These are phyloP conservation scores for Torulaspora indica DNA, from an alignment of 805 yeast genomes.

Conservation along the genomic window DNA sequence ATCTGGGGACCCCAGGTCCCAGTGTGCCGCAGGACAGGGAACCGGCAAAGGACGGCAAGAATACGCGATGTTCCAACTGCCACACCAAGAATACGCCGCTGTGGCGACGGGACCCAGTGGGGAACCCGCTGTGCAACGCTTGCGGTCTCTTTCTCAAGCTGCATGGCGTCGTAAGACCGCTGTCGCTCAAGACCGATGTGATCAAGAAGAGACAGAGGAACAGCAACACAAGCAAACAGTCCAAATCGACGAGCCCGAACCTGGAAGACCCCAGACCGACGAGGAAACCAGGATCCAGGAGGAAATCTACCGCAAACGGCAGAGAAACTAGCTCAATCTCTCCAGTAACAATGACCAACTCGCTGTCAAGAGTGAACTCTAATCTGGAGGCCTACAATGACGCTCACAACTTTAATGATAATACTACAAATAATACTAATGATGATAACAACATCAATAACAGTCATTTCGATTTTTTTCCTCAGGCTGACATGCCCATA, in stretches of 20 bases:
- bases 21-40: background rate
- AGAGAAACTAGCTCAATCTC: conserved; percentile 7
- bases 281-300: conserved; percentile 1
- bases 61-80: conserved; percentile 72
- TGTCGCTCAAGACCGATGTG: conserved; percentile 84
- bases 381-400: background rate
- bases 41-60: conserved; percentile 8
- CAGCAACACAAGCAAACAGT: conserved; percentile 19
- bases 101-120: conserved; percentile 89
- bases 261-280: conserved; percentile 5
- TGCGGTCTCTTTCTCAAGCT: conserved; percentile 87
- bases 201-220: conserved; percentile 80
- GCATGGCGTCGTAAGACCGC: conserved; percentile 89
- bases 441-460: conserved; percentile 1
- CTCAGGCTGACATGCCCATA: conserved; percentile 1
- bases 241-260: conserved; percentile 11
- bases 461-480: conserved; percentile 3
- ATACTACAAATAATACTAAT: conserved; percentile 1
- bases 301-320: conserved; percentile 4
- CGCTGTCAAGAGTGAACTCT: background rate
- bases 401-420: background rate
- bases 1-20: background rate
- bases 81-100: conserved; percentile 85
- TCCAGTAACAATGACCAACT: conserved; percentile 4
- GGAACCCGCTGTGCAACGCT: conserved; percentile 90